These are phyloP conservation scores for Codiaeum variegatum DNA, from an alignment of 441 rosid genomes.

Conservation along the genomic window DNA sequence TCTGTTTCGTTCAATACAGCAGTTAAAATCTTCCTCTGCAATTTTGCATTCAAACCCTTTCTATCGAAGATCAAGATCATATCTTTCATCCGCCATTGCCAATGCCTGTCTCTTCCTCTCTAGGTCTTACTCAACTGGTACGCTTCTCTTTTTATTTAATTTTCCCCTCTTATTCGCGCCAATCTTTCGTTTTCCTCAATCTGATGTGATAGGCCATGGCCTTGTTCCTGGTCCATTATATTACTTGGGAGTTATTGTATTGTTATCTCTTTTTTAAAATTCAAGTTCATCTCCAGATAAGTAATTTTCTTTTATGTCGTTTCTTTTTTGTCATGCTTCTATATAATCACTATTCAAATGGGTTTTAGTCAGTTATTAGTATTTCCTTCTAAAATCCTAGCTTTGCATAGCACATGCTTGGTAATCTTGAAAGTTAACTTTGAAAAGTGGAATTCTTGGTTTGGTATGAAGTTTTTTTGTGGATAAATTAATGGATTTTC, in stretches of 20 bases:
- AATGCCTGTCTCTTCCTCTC: slow-evolving; percentile 12
- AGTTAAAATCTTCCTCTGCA: slow-evolving; percentile 25
- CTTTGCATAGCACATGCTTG: neutral
- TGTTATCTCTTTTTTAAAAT: neutral
- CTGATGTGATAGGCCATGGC: too few species aligned
- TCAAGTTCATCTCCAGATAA: neutral
- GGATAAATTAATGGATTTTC: neutral
- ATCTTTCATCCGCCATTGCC: slow-evolving; percentile 23
- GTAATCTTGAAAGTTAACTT: neutral
- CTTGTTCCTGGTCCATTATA: too few species aligned
- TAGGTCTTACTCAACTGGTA: slow-evolving; percentile 50
- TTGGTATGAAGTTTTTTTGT: neutral
- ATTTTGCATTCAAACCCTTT: slow-evolving; percentile 17
- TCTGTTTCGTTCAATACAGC: slow-evolving; percentile 26
- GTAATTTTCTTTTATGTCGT: neutral
- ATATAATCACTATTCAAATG: neutral
- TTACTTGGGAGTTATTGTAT: too few species aligned
- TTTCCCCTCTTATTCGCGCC: too few species aligned
- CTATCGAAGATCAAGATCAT: slow-evolving; percentile 20
- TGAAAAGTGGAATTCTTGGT: neutral
- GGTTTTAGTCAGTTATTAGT: neutral
- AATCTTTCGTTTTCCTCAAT: too few species aligned
- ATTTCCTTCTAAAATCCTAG: slow-evolving; percentile 1
- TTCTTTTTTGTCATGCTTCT: neutral
- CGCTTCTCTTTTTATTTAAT: neutral